These are phyloP conservation scores for Diaporthe velutina DNA, from an alignment of 2,329 filamentous ascomycete species.

Conservation along the genomic window DNA sequence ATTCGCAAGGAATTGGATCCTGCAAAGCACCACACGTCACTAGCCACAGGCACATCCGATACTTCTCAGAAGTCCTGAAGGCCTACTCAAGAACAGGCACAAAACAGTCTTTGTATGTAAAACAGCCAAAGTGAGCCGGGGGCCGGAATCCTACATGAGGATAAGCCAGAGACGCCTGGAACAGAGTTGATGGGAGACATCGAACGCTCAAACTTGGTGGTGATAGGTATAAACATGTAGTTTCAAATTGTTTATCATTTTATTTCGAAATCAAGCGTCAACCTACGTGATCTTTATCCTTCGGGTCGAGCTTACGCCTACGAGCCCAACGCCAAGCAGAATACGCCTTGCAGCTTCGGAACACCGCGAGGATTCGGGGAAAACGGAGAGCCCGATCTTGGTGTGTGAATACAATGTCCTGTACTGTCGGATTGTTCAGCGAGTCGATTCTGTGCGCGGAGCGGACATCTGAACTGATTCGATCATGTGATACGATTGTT, in stretches of 20 bases:
- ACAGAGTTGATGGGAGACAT: background rate
- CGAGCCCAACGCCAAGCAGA: too few species aligned
- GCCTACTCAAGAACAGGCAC: background rate
- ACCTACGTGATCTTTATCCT: too few species aligned
- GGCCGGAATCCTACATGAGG: background rate
- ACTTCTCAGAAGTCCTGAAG: background rate
- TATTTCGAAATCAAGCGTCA: too few species aligned
- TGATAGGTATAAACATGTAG: background rate
- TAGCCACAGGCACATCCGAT: background rate
- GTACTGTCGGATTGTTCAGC: too few species aligned
- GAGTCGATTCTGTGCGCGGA: too few species aligned
- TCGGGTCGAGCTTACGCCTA: too few species aligned
- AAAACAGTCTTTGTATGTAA: background rate
- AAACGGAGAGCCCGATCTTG: too few species aligned
- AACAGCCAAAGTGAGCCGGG: background rate
- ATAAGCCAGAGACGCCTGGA: background rate
- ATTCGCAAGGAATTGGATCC: slow-evolving; percentile 19
- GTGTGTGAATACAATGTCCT: too few species aligned
- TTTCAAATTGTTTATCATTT: background rate
- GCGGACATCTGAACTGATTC: too few species aligned
- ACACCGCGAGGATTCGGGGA: too few species aligned
- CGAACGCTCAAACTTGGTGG: background rate
- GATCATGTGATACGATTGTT: too few species aligned
- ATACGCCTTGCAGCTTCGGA: too few species aligned
- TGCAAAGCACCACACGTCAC: background rate